Evolutionary conservation across 1,284 basidiomycete genomes (phyloP), one percentile per base, ranked within the genome.

Genomic region (Schizophyllum commune): DNA sequence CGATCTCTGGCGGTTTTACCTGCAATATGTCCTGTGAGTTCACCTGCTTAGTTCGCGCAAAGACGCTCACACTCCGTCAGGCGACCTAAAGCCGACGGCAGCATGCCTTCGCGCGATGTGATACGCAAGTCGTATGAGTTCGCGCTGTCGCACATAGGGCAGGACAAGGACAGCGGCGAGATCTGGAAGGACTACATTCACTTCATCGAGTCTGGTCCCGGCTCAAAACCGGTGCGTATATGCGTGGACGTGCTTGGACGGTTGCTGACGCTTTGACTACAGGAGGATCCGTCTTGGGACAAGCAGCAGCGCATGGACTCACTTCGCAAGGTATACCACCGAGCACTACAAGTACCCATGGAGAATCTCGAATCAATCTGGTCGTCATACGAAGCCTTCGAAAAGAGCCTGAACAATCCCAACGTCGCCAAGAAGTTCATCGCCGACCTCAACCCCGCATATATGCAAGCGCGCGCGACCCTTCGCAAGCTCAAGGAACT

Each of bases 291-390:
- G 54, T 91, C 92, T 21, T 98, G 96, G 96, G 95, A 98, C 72
- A 88, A 92, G 66, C 94, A 96, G 69, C 93, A 96, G 71, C 94
- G 96, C 73, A 95, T 94, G 87, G 96, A 98, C 69, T 84, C 86
- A 4, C 79, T 99, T 3, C 88, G 96, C 60, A 94, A 93, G 71
- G 87, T 93, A 3, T 98, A 96, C 74, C 94, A 97, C 69, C 86
- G 93, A 58, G 96, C 94, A 0, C 91, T 98, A 33, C 91, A 93
- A 68, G 93, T 97, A 21, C 97, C 97, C 0, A 82, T 98, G 66
- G 89, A 94, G 73, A 96, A 95, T 69, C 87, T 99, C 67, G 96
- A 98, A 74, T 80, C 82, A 53, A 82, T 99, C 53, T 99, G 97
- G 97, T 88, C 92, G 70, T 94, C 97, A 60, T 92, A 96, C 67